Base-by-base conservation (phyloP, 2,329 filamentous ascomycete species). In the Exophiala sp. region DNA sequence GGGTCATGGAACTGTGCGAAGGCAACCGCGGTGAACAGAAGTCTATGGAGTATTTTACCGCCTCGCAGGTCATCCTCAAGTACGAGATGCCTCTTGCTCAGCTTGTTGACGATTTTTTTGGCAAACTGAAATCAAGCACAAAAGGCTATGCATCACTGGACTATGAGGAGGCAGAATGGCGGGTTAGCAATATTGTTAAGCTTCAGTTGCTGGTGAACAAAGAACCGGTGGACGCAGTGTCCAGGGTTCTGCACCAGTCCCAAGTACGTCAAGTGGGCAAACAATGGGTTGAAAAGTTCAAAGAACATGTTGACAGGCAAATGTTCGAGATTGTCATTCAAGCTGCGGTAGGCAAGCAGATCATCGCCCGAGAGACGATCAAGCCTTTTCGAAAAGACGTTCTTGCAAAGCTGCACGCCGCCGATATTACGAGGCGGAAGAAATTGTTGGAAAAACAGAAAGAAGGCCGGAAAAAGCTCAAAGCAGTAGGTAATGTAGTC, bases 321-420 rank as follows among this genome's bases (percentile, higher is more conserved):
- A 94, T 97, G 85, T 99, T 96, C 66, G 94, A 99, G 74, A 84
- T 99, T 18, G 78, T 97, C 52, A 97, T 99, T 60, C 94, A 99
- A 72, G 92, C 94, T 2, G 86, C 88, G 0, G 87, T 88, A 0
- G 92, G 91, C 3, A 85, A 83, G 63, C 83, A 86, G 47, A 86
- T 99, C 47, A 82, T 99, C 3, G 94, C 94, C 0, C 80, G 94
- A 66, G 94, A 97, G 69, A 96, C 91, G 0, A 86, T 99, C 69
- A 97, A 97, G 75, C 90, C 94, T 0, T 99, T 95, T 71, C 80
- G 94, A 43, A 99, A 99, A 71, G 94, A 99, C 65, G 94, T 99
- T 2, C 74, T 96, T 52, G 86, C 87, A 6, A 97, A 97, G 72
- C 76, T 99, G 52, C 95, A 99, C 68, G 94, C 94, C 0, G 88